Conservation (phyloP, 1,139 yeast species). For the Scheffersomyces quercinus region DNA sequence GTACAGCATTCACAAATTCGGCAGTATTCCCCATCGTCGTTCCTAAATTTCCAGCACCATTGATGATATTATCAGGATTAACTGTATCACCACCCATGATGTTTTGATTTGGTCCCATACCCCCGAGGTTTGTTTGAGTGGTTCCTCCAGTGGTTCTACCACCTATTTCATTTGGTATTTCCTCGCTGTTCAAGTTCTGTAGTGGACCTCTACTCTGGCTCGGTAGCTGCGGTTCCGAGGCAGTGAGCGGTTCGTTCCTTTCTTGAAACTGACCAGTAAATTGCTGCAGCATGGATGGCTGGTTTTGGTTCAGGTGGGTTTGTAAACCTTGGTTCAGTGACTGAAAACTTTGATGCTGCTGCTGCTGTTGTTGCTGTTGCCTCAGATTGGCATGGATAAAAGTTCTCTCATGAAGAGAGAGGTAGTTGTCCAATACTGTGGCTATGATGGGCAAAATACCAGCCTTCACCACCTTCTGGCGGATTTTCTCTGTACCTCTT, state of each 20-base stretch:
- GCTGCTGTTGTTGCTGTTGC: constrained; percentile 8
- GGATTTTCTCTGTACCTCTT: constrained; percentile 82
- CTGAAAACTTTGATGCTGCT: constrained; percentile 6
- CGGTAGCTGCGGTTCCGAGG: background rate
- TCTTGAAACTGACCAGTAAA: background rate
- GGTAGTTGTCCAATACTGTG: constrained; percentile 85
- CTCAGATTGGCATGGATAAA: constrained; percentile 33
- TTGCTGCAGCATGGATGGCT: constrained; percentile 1
- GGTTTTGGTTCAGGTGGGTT: constrained; percentile 5
- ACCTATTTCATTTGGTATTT: background rate
- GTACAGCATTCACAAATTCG: background rate
- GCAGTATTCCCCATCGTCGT: background rate
- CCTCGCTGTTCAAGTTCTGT: background rate
- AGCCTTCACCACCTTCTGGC: constrained; percentile 86
- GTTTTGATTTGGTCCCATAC: no score
- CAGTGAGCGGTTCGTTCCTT: background rate
- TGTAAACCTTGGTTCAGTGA: constrained; percentile 5
- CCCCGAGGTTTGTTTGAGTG: constrained; percentile 1
- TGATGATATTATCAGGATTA: no score
- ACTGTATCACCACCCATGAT: no score
- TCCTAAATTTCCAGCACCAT: background rate
- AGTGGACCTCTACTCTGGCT: background rate
- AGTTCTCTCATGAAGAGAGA: constrained; percentile 45
- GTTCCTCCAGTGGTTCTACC: constrained; percentile 1
- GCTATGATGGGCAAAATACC: constrained; percentile 91